Base-by-base conservation (phyloP, 2,329 filamentous ascomycete species). In the Ophiostoma novo-ulmi region DNA sequence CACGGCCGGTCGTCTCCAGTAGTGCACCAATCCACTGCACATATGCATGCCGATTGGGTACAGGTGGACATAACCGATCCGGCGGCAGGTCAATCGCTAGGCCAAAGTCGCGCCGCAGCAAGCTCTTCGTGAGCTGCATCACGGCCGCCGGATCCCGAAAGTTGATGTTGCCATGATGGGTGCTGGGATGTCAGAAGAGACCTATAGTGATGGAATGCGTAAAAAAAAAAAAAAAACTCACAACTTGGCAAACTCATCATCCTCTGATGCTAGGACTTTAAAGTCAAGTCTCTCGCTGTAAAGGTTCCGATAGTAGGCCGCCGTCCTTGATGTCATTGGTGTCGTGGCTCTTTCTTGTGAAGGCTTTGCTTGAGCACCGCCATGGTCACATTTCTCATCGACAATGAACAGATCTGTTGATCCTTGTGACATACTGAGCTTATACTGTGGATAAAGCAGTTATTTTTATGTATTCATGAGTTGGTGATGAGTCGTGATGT, bases 21-120 rank as follows among this genome's bases (percentile, higher is more conserved):
- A 99, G 85, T 3, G 85, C 84, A 76, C 97, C 93, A 1, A 98
- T 82, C 93, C 94, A 98, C 10, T 94, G 82, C 26, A 98, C 87
- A 78, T 99, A 99, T 77, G 94, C 95, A 78, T 96, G 89, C 68
- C 93, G 88, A 72, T 87, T 87, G 0, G 85, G 84, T 77, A 97
- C 91, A 1, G 94, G 92, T 14, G 94, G 95, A 77, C 94, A 98
- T 0, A 99, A 83, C 31, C 94, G 85, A 78, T 97, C 89, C 36
- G 85, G 80, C 0, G 93, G 93, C 0, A 98, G 82, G 6, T 89
- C 83, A 17, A 97, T 81, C 0, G 82, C 76, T 10, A 98, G 80
- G 14, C 83, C 85, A 78, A 97, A 98, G 78, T 97, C 90, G 17
- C 85, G 80, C 72, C 86, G 87, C 22, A 98, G 83, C 1, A 97